Evolutionary conservation across 345 rosid species (phyloP), one percentile per base, ranked within the genome.

Genomic region (Aquilaria malaccensis): DNA sequence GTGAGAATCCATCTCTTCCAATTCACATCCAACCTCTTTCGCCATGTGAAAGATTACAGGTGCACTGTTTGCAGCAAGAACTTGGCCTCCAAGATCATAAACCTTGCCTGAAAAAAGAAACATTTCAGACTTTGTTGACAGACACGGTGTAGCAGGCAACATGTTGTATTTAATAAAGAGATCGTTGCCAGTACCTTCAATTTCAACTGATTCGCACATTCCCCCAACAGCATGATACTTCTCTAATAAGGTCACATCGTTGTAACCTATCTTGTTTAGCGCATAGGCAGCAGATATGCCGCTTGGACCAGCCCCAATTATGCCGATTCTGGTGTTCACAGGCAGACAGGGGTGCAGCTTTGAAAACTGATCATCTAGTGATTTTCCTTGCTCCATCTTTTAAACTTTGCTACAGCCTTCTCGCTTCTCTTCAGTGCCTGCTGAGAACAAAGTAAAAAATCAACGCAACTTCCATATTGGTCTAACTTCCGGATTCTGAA

Each of bases 1-100:
- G 75, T 85, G 91, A 31, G 83, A 72, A 69, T 83, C 88, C 88
- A 80, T 81, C 70, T 83, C 83, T 67, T 71, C 88, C 50, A 83
- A 52, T 63, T 83, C 83, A 49, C 78, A 65, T 1, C 76, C 79
- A 29, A 74, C 65, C 59, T 85, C 86, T 60, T 80, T 80, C 2
- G 82, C 91, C 77, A 85, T 59, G 67, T 83, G 82, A 72, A 82
- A 85, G 45, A 80, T 77, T 50, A 65, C 72, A 0, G 91, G 91
- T 37, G 91, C 85, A 13, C 86, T 80, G 58, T 85, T 85, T 29
- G 84, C 84, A 11, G 91, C 91, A 13, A 82, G 81, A 68, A 85
- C 91, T 75, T 85, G 91, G 56, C 91, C 91, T 13, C 91, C 88
- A 60, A 85, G 72, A 67, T 82, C 91, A 66, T 85, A 85, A 53